These are phyloP conservation scores for Volvariella volvacea DNA, from an alignment of 1,284 basidiomycete genomes.

Conservation along the genomic window DNA sequence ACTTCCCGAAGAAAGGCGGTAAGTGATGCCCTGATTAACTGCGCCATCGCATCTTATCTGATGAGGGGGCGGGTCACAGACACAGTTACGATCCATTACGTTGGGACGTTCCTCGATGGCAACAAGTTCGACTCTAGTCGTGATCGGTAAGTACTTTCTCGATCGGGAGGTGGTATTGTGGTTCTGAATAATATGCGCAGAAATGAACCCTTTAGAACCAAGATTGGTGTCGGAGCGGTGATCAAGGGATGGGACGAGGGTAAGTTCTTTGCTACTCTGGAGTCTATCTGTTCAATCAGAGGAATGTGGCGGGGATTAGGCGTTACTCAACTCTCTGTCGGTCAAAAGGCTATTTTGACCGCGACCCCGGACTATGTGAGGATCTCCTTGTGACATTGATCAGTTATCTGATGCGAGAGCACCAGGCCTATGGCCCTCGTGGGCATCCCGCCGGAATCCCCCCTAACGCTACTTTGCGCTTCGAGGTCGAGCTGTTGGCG, in stretches of 20 bases:
- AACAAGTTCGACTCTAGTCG: constrained; percentile 68
- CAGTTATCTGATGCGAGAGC: too few relatives aligned
- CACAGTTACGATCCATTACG: constrained; percentile 63
- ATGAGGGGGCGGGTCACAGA: constrained; percentile 25
- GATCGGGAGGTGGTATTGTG: not conserved
- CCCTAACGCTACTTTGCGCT: constrained; percentile 66
- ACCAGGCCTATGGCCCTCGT: constrained; percentile 59
- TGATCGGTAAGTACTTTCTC: constrained; percentile 44
- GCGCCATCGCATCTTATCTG: constrained; percentile 5
- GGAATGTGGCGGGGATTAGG: constrained; percentile 42
- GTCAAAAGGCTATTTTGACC: constrained; percentile 68
- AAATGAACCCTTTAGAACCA: constrained; percentile 57
- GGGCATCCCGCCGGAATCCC: constrained; percentile 84
- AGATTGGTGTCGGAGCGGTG: constrained; percentile 77
- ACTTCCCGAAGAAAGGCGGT: constrained; percentile 47
- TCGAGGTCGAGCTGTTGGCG: constrained; percentile 79
- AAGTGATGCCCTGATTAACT: constrained; percentile 13
- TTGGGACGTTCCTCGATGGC: constrained; percentile 59
- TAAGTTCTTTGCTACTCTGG: constrained; percentile 27
- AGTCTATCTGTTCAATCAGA: constrained; percentile 3
- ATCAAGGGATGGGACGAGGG: constrained; percentile 93
- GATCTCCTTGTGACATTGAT: constrained; percentile 5
- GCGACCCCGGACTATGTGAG: constrained; percentile 65
- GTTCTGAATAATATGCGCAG: constrained; percentile 24
- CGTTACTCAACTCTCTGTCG: constrained; percentile 70